Conservation (phyloP, 2,329 filamentous ascomycete genomes). For the Cladobotryum mycophilum region DNA sequence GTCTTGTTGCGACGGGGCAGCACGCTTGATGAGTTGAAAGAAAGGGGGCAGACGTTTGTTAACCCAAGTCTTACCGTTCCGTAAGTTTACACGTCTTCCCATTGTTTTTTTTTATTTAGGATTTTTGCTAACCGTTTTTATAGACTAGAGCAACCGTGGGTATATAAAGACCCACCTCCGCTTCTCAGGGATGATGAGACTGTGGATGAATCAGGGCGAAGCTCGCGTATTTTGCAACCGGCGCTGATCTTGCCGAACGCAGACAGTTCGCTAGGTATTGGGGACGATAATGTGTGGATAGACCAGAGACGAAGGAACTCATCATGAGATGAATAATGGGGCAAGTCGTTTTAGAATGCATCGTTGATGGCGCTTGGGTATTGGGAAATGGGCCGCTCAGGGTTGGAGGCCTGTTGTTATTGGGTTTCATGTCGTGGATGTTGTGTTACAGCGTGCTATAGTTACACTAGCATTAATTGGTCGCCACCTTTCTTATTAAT, state of each 20-base stretch:
- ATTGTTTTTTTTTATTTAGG: neutral
- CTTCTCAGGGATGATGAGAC: conserved; percentile 21
- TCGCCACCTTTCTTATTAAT: neutral
- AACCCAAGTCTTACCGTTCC: conserved; percentile 68
- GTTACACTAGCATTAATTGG: conserved; percentile 4
- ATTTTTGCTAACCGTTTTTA: neutral
- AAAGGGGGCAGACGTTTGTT: conserved; percentile 64
- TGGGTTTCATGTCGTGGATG: neutral
- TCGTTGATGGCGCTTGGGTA: neutral
- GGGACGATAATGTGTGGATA: conserved; percentile 34
- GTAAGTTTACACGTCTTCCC: conserved; percentile 38
- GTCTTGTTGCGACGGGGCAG: conserved; percentile 47
- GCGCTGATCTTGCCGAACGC: conserved; percentile 26
- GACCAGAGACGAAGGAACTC: conserved; percentile 13
- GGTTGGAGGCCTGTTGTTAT: neutral
- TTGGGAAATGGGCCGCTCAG: neutral
- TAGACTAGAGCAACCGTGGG: conserved; percentile 65
- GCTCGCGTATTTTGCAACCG: conserved; percentile 12
- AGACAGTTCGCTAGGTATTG: conserved; percentile 33
- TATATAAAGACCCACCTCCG: conserved; percentile 49
- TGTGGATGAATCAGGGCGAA: conserved; percentile 15
- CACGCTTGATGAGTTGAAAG: conserved; percentile 66
- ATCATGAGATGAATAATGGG: neutral
- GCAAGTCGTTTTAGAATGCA: neutral
- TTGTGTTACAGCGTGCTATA: neutral